A percentile compares a stretch with the other conserved stretches of the same genome.
Conservation (phyloP, 495 filamentous ascomycete genomes). For the Trichocladium antarcticum region DNA sequence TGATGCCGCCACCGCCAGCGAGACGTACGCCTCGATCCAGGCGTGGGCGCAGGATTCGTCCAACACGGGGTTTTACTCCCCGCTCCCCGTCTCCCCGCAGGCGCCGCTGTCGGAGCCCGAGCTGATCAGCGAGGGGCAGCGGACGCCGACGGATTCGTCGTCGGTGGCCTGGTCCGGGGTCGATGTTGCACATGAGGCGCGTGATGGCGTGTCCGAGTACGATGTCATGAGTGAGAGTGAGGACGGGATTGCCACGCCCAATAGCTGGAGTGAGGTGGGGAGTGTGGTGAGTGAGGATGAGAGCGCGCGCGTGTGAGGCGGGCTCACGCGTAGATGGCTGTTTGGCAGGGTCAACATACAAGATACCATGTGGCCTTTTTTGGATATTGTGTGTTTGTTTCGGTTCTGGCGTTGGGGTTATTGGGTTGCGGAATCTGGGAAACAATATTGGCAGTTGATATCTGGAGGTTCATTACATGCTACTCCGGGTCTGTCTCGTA, state of each 20-base stretch:
- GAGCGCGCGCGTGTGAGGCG: slow-evolving; percentile 3
- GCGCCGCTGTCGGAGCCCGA: slow-evolving; percentile 34
- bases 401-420: too few species aligned
- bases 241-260: slow-evolving; percentile 51
- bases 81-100: slow-evolving; percentile 33
- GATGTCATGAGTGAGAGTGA: slow-evolving; percentile 60
- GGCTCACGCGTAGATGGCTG: background rate
- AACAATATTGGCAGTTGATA: too few species aligned
- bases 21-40: slow-evolving; percentile 42
- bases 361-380: too few species aligned
- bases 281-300: slow-evolving; percentile 56
- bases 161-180: slow-evolving; percentile 37
- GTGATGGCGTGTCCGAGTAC: slow-evolving; percentile 26
- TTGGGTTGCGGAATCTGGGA: too few species aligned
- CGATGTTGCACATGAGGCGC: slow-evolving; percentile 16
- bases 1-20: slow-evolving; percentile 12
- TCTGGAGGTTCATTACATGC: too few species aligned
- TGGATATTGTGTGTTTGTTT: too few species aligned
- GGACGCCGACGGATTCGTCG: slow-evolving; percentile 42
- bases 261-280: slow-evolving; percentile 69
- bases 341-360: background rate
- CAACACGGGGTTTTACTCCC: slow-evolving; percentile 40
- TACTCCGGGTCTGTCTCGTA: too few species aligned
- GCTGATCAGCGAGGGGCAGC: slow-evolving; percentile 34
- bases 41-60: slow-evolving; percentile 43